A percentile compares a stretch with the other conserved stretches of the same genome.
Evolutionary conservation across 2,329 filamentous ascomycete genomes (phyloP).

Genomic region (Pseudogymnoascus sp.): DNA sequence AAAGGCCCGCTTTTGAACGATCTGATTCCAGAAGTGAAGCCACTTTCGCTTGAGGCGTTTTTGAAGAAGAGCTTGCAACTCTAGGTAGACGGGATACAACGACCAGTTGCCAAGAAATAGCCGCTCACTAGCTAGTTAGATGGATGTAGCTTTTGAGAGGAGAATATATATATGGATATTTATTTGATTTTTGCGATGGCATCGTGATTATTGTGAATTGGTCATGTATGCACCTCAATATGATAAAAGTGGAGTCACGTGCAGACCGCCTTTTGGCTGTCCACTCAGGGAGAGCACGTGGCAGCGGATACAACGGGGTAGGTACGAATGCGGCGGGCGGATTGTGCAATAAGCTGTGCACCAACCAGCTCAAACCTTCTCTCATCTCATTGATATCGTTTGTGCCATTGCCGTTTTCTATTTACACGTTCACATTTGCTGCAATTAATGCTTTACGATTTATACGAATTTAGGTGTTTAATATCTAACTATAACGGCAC

Average conservation of each 20-base stretch:
- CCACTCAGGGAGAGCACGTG: conserved; percentile 6
- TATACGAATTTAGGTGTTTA: not conserved
- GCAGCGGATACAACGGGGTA: not conserved
- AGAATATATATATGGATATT: not conserved
- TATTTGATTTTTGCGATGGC: not conserved
- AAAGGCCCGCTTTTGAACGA: not conserved
- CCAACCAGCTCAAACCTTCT: conserved; percentile 3
- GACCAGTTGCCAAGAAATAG: not conserved
- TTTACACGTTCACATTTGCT: not conserved
- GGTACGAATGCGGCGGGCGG: conserved; percentile 2
- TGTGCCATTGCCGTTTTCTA: not conserved
- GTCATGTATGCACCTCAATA: not conserved
- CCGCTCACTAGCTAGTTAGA: not conserved
- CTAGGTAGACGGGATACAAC: not conserved
- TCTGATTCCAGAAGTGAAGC: not conserved
- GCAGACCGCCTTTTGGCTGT: not conserved
- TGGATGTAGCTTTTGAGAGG: not conserved
- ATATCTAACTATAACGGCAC: not conserved
- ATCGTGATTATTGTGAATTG: not conserved
- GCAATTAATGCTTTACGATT: not conserved
- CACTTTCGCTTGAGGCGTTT: not conserved
- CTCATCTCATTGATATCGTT: not conserved
- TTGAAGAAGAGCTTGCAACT: not conserved
- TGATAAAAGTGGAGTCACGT: conserved; percentile 9
- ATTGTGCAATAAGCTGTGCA: conserved; percentile 3